These are phyloP conservation scores for Aureobasidium sp. DNA, from an alignment of 2,329 filamentous ascomycete genomes.

Conservation along the genomic window DNA sequence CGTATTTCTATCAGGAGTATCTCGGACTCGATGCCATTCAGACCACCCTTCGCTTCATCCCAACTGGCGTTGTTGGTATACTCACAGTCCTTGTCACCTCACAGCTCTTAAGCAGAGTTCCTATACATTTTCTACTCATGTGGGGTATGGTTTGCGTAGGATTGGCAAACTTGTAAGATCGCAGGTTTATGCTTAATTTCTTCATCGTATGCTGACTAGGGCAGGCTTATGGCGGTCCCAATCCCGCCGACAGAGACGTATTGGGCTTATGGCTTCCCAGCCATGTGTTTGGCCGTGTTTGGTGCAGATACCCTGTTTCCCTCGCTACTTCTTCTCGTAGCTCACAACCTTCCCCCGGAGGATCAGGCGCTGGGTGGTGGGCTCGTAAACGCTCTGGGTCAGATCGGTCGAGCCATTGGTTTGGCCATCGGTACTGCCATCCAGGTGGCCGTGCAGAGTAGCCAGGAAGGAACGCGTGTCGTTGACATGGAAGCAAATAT, in stretches of 20 bases:
- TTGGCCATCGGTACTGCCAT: conserved; percentile 57
- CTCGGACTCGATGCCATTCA: conserved; percentile 53
- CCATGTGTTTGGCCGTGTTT: conserved; percentile 57
- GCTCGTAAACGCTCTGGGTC: conserved; percentile 57
- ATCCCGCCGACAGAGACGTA: conserved; percentile 54
- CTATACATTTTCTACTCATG: conserved; percentile 49
- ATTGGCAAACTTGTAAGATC: conserved; percentile 38
- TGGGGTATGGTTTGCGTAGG: conserved; percentile 49
- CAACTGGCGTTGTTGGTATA: conserved; percentile 52
- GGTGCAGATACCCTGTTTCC: conserved; percentile 61
- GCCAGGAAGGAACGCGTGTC: conserved; percentile 25
- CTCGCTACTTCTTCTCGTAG: conserved; percentile 56
- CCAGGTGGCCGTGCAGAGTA: conserved; percentile 48
- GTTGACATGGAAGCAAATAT: conserved; percentile 15
- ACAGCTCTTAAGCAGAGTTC: conserved; percentile 48
- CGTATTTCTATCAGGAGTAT: conserved; percentile 61
- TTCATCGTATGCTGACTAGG: background rate
- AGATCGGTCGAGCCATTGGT: conserved; percentile 57
- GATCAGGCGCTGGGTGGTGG: conserved; percentile 62
- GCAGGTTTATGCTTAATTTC: background rate
- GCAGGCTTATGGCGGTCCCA: conserved; percentile 50
- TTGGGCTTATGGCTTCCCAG: conserved; percentile 58
- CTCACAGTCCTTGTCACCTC: conserved; percentile 49
- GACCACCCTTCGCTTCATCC: conserved; percentile 60
- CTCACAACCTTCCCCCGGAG: conserved; percentile 50